Evolutionary conservation across 2,329 filamentous ascomycete species (phyloP).

Genomic region (Apiospora kogelbergensis): DNA sequence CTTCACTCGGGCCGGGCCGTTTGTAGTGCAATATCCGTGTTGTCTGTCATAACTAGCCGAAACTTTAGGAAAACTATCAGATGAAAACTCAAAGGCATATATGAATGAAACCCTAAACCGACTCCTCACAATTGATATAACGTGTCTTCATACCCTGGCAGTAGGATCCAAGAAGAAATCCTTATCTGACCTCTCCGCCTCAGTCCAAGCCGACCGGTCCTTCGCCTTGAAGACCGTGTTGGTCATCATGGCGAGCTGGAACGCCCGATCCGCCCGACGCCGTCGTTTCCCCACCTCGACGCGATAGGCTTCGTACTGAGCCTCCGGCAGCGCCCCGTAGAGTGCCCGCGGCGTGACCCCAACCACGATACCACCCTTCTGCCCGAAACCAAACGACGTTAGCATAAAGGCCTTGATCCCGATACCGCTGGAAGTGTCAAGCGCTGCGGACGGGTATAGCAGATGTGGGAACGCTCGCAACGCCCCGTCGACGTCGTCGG

Average conservation of each 20-base stretch:
- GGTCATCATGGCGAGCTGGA: constrained; percentile 12
- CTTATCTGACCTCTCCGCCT: not conserved
- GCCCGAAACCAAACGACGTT: constrained; percentile 44
- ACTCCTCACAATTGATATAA: too few relatives aligned
- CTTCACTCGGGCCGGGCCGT: too few relatives aligned
- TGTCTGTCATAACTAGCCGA: too few relatives aligned
- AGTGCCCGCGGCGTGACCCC: constrained; percentile 36
- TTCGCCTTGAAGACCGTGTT: constrained; percentile 7
- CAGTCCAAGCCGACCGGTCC: not conserved
- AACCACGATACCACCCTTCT: constrained; percentile 40
- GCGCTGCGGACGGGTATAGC: not conserved
- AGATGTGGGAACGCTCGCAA: constrained; percentile 61
- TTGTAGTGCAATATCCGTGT: too few relatives aligned
- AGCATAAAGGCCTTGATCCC: constrained; percentile 34
- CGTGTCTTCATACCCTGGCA: too few relatives aligned
- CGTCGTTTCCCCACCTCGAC: not conserved
- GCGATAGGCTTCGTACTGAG: constrained; percentile 19
- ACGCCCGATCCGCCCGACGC: not conserved
- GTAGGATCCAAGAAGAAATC: too few relatives aligned
- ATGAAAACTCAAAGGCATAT: too few relatives aligned
- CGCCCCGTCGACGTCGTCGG: constrained; percentile 92
- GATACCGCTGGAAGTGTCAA: not conserved
- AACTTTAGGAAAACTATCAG: too few relatives aligned
- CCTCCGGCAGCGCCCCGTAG: constrained; percentile 27
- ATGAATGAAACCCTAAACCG: too few relatives aligned